A percentile compares a stretch with the other conserved stretches of the same genome.
Evolutionary conservation across 2,329 filamentous ascomycete species (phyloP).

Genomic region (Knufia petricola): DNA sequence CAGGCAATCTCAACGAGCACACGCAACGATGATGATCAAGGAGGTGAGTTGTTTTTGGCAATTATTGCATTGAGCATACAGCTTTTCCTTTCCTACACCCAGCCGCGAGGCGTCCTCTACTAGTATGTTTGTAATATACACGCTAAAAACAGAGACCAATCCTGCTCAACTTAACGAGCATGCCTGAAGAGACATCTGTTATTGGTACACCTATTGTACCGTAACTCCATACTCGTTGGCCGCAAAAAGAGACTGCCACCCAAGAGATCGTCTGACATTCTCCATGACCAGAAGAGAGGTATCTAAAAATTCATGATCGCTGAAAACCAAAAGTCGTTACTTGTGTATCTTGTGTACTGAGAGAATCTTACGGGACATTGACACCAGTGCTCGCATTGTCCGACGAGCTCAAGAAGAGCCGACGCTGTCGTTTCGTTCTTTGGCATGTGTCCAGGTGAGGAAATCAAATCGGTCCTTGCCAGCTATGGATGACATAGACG

Average conservation of each 20-base stretch:
- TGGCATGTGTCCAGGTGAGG: conserved; percentile 41
- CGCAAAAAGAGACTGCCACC: no score
- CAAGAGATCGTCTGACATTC: background rate
- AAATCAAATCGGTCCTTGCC: conserved; percentile 45
- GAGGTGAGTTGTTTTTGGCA: no score
- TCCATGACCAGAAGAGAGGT: background rate
- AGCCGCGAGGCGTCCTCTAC: conserved; percentile 1
- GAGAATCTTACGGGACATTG: background rate
- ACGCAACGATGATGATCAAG: no score
- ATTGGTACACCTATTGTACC: background rate
- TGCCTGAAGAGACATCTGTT: no score
- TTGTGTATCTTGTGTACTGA: background rate
- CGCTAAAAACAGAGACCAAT: background rate
- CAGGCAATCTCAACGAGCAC: no score
- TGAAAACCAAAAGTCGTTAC: background rate
- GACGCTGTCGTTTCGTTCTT: conserved; percentile 25
- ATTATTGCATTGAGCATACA: background rate
- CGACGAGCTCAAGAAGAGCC: background rate
- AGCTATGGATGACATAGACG: conserved; percentile 25
- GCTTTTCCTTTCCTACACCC: background rate
- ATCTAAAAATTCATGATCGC: conserved; percentile 1
- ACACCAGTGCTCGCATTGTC: conserved; percentile 21
- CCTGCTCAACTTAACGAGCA: no score
- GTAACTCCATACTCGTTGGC: no score
- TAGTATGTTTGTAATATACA: background rate